Conservation (phyloP, 208 protist species). For the Trypanosoma cruzi region DNA sequence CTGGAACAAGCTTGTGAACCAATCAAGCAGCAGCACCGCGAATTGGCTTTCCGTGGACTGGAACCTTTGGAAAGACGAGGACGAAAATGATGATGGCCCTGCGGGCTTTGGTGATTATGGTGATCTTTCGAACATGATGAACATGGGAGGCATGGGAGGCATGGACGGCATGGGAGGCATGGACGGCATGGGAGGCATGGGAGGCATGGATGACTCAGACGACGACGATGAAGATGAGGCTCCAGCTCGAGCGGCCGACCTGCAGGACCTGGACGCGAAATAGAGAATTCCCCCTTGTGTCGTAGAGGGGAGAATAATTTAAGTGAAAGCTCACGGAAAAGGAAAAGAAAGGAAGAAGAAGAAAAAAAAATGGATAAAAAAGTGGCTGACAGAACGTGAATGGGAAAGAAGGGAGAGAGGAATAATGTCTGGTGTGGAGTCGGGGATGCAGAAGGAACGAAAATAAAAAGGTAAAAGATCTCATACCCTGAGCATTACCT, state of each 20-base stretch:
- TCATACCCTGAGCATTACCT: no score
- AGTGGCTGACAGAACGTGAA: neutral
- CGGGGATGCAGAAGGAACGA: no score
- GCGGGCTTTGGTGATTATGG: slow-evolving; percentile 85
- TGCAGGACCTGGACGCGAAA: slow-evolving; percentile 67
- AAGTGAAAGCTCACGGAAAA: neutral
- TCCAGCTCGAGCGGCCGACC: slow-evolving; percentile 27
- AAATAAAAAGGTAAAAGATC: no score
- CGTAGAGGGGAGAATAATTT: no score
- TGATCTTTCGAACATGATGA: slow-evolving; percentile 72
- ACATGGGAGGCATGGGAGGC: slow-evolving; percentile 54
- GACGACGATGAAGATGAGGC: slow-evolving; percentile 28
- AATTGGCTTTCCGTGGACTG: slow-evolving; percentile 88
- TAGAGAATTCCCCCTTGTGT: neutral
- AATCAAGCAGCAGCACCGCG: slow-evolving; percentile 74
- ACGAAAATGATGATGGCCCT: slow-evolving; percentile 74
- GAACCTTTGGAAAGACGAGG: slow-evolving; percentile 94
- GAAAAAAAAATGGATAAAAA: slow-evolving; percentile 2
- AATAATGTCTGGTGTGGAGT: no score
- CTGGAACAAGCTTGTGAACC: slow-evolving; percentile 83
- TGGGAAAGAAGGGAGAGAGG: slow-evolving; percentile 5
- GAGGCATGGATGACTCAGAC: slow-evolving; percentile 51
- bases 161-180: slow-evolving; percentile 46
- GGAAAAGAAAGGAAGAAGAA: neutral
- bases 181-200: no score